Evolutionary conservation across 2,329 filamentous ascomycete genomes (phyloP).

Genomic region (Neoscytalidium dimidiatum): DNA sequence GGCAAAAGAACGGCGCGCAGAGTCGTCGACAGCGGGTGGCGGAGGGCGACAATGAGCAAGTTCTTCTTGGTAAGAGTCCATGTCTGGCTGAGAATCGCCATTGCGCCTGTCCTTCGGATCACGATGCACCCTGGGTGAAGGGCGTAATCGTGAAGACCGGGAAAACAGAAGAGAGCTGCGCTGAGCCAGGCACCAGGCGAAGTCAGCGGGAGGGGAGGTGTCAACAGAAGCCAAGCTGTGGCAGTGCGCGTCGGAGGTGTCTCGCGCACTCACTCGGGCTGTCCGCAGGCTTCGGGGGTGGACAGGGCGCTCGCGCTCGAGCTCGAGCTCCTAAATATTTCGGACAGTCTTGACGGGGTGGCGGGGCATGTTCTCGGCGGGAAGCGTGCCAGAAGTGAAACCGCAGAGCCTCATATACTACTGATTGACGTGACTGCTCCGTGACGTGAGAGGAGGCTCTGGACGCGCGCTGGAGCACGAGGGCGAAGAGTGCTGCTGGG

Average conservation of each 20-base stretch:
- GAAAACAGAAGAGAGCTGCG: background rate
- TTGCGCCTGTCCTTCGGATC: constrained; percentile 11
- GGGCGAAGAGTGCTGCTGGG: background rate
- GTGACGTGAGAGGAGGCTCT: background rate
- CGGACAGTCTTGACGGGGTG: background rate
- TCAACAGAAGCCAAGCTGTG: background rate
- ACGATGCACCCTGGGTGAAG: background rate
- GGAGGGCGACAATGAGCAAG: constrained; percentile 54
- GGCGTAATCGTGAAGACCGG: background rate
- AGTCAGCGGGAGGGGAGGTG: background rate
- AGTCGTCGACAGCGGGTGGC: constrained; percentile 56
- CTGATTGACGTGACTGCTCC: too few relatives aligned
- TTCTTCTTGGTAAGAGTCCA: constrained; percentile 62
- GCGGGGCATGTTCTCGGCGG: constrained; percentile 1
- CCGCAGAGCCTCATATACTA: background rate
- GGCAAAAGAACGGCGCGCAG: constrained; percentile 59
- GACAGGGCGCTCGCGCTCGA: background rate
- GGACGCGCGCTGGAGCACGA: background rate
- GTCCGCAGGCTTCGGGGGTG: background rate
- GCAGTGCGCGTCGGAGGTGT: constrained; percentile 3
- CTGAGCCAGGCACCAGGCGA: background rate
- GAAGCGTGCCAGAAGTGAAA: background rate
- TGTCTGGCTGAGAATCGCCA: constrained; percentile 52
- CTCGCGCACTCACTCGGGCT: background rate
- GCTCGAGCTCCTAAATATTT: background rate